Evolutionary conservation across 2,329 filamentous ascomycete species (phyloP).

Genomic region (Ciborinia camelliae): DNA sequence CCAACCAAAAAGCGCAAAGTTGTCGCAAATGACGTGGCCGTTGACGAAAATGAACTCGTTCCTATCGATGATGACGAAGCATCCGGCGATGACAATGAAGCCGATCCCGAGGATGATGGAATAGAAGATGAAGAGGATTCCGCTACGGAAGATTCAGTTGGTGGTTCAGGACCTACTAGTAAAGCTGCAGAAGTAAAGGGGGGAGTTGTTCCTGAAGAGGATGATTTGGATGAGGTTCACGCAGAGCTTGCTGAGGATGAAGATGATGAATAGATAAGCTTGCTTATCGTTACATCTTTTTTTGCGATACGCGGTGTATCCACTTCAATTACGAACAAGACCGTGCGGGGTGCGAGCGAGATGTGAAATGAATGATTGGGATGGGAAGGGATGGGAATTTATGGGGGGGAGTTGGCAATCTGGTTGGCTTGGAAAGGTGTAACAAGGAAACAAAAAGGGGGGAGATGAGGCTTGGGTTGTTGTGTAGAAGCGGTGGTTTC

Average conservation of each 20-base stretch:
- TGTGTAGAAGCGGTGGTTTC: background rate
- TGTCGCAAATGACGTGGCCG: background rate
- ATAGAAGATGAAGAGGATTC: slow-evolving; percentile 23
- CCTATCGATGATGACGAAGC: slow-evolving; percentile 2
- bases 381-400: background rate
- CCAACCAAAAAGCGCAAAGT: slow-evolving; percentile 34
- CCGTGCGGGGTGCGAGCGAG: slow-evolving; percentile 7
- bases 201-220: slow-evolving; percentile 14
- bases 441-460: background rate
- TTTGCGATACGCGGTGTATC: slow-evolving; percentile 1
- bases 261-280: slow-evolving; percentile 22
- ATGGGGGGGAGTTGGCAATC: background rate
- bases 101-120: background rate
- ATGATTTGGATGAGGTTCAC: slow-evolving; percentile 22
- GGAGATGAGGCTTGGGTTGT: background rate
- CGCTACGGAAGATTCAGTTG: slow-evolving; percentile 20
- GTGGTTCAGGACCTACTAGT: slow-evolving; percentile 19
- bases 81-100: slow-evolving; percentile 3
- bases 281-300: background rate
- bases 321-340: background rate
- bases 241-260: slow-evolving; percentile 20
- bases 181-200: slow-evolving; percentile 20
- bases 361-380: slow-evolving; percentile 5
- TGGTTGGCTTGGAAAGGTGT: slow-evolving; percentile 4
- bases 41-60: background rate